Evolutionary conservation across 2,329 filamentous ascomycete genomes (phyloP), one percentile per base, ranked within the genome.

Genomic region (Beauveria sp.): DNA sequence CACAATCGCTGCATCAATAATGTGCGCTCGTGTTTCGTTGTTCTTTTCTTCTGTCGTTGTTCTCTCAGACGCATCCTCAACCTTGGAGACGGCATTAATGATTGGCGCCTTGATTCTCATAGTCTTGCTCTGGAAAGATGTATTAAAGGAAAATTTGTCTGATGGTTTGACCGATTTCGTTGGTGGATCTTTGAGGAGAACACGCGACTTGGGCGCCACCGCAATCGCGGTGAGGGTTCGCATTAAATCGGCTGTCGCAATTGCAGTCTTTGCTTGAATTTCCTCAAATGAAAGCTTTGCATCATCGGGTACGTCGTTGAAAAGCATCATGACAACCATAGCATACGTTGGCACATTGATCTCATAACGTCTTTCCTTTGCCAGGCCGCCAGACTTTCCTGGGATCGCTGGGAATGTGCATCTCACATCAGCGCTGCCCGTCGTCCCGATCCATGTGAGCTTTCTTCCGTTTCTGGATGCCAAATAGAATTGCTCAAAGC

Each of bases 281-380:
- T 96, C 90, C 60, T 94, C 89, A 59, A 86, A 84, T 0, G 79
- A 76, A 18, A 87, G 71, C 52, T 74, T 77, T 65, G 79, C 74
- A 34, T 71, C 79, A 6, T 82, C 78, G 2, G 71, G 71, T 0
- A 96, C 69, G 43, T 93, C 86, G 69, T 97, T 97, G 80, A 97
- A 99, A 0, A 97, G 83, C 50, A 96, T 73, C 22, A 99, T 75
- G 26, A 97, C 86, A 22, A 97, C 78, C 90, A 97, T 96, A 67
- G 87, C 91, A 71, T 94, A 94, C 0, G 94, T 97, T 1, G 92
- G 89, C 22, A 96, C 92, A 63, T 92, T 96, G 60, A 99, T 79
- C 68, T 99, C 94, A 70, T 97, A 93, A 41, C 88, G 86, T 40
- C 89, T 82, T 65, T 89, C 87, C 61, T 82, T 84, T 61, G 82